phyloP scores from a whole-genome alignment of 1,284 basidiomycete genomes.

The Sporisorium iseilematis-ciliati region DNA sequence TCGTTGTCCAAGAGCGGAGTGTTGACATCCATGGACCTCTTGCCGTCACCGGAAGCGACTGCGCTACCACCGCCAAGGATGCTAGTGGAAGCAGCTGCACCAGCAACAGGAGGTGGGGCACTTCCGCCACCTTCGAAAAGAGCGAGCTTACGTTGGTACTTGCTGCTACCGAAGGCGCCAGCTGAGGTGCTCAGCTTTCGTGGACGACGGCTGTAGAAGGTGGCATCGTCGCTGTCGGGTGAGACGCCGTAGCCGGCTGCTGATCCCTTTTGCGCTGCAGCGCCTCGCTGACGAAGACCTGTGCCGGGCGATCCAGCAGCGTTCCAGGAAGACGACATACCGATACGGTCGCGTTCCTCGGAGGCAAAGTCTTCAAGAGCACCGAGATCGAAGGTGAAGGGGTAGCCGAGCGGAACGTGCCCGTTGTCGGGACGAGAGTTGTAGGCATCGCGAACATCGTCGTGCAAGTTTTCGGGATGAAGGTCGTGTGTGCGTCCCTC shows the following conservation, averaged over 20 bases:
- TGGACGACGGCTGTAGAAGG: slow-evolving; percentile 66
- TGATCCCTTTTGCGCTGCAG: slow-evolving; percentile 26
- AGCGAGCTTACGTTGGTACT: slow-evolving; percentile 84
- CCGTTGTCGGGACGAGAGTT: slow-evolving; percentile 19
- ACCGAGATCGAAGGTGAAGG: slow-evolving; percentile 65
- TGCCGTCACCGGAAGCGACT: slow-evolving; percentile 10
- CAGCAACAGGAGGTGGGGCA: slow-evolving; percentile 55
- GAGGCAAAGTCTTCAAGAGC: slow-evolving; percentile 63
- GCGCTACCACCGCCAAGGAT: slow-evolving; percentile 71
- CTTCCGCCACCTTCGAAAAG: slow-evolving; percentile 81
- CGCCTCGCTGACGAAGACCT: slow-evolving; percentile 42
- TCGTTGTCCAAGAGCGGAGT: slow-evolving; percentile 69
- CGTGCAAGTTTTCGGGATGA: slow-evolving; percentile 29
- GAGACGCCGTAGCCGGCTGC: slow-evolving; percentile 55
- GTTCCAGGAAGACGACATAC: slow-evolving; percentile 30
- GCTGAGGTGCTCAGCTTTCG: slow-evolving; percentile 52
- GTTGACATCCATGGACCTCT: slow-evolving; percentile 57
- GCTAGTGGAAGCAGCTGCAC: slow-evolving; percentile 61
- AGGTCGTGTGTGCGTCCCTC: slow-evolving; percentile 24
- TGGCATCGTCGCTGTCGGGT: slow-evolving; percentile 65
- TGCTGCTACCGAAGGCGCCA: slow-evolving; percentile 56
- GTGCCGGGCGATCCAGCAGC: slow-evolving; percentile 21
- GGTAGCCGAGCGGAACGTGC: slow-evolving; percentile 58
- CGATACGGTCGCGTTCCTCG: slow-evolving; percentile 63
- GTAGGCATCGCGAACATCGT: slow-evolving; percentile 27